Evolutionary conservation across 768 basidiomycete genomes (phyloP), one percentile per base, ranked within the genome.

Genomic region (Russula vinacea): DNA sequence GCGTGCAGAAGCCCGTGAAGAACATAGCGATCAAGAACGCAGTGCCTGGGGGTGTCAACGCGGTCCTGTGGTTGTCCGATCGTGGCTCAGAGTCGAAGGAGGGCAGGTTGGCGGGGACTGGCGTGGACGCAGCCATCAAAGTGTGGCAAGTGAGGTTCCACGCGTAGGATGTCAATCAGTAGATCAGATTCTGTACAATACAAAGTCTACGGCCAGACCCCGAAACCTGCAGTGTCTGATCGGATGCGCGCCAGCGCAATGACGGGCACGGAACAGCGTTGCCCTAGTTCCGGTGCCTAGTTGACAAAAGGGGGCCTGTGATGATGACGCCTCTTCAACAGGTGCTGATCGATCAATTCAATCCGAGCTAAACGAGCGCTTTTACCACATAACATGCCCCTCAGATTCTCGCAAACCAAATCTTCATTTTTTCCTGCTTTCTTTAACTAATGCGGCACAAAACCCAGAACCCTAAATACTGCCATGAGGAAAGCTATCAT

Each of bases 21-120:
- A 90, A 89, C 68, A 84, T 94, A 40, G 81, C 86, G 32, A 86
- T 98, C 73, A 88, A 87, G 79, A 94, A 94, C 65, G 93, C 91
- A 0, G 86, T 86, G 42, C 85, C 92, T 6, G 91, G 93, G 14
- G 94, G 95, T 10, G 88, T 93, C 2, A 87, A 86, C 64, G 81
- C 82, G 22, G 92, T 94, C 8, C 77, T 86, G 51, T 98, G 95
- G 94, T 70, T 89, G 9, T 77, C 77, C n/a, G 44, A 49, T 79
- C 67, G 29, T 67, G 73, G 44, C 9, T 40, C 33, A 79, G 77
- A 2, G 82, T 35, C 35, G 8, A 79, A 19, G 0, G 16, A 17
- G 19, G n/a, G 56, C 44, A 74, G 17, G 67, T 73, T 98, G 49
- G 83, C 83, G 3, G 87, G 84, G 49, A 80, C 87, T 11, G 94